Conservation (phyloP, 2,329 filamentous ascomycete genomes). For the Phaeomoniella chlamydospora region DNA sequence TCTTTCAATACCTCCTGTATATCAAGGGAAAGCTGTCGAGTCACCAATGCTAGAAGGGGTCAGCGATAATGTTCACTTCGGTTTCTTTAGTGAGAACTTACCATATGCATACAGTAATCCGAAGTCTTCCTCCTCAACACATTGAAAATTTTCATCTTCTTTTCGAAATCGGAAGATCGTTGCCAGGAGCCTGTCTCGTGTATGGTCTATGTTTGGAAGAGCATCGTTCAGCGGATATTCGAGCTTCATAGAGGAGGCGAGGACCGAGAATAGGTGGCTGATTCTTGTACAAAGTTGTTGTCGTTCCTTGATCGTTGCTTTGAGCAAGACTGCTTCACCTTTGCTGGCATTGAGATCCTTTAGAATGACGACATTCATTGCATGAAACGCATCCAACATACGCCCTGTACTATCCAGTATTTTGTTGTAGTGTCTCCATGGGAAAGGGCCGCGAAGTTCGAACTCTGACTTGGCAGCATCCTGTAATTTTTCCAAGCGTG, state of each 20-base stretch:
- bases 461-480: constrained; percentile 69
- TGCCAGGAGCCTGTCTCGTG: constrained; percentile 68
- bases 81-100: constrained; percentile 19
- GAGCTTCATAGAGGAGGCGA: constrained; percentile 85
- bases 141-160: constrained; percentile 38
- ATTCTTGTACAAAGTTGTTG: constrained; percentile 73
- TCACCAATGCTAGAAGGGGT: constrained; percentile 39
- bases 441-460: constrained; percentile 77
- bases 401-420: constrained; percentile 69
- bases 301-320: constrained; percentile 66
- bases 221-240: constrained; percentile 88
- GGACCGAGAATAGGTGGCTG: constrained; percentile 71
- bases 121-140: constrained; percentile 51
- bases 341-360: constrained; percentile 62
- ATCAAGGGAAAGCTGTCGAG: constrained; percentile 42
- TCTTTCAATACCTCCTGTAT: constrained; percentile 39
- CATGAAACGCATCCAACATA: constrained; percentile 86
- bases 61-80: constrained; percentile 1
- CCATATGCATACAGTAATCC: constrained; percentile 86
- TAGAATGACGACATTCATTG: constrained; percentile 84
- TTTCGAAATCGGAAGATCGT: constrained; percentile 80
- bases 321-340: constrained; percentile 68
- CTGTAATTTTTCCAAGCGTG: constrained; percentile 59
- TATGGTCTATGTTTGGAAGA: constrained; percentile 66
- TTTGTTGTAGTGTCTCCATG: constrained; percentile 53